Evolutionary conservation across 768 basidiomycete species (phyloP).

Genomic region (Paxillus ammoniavirescens): DNA sequence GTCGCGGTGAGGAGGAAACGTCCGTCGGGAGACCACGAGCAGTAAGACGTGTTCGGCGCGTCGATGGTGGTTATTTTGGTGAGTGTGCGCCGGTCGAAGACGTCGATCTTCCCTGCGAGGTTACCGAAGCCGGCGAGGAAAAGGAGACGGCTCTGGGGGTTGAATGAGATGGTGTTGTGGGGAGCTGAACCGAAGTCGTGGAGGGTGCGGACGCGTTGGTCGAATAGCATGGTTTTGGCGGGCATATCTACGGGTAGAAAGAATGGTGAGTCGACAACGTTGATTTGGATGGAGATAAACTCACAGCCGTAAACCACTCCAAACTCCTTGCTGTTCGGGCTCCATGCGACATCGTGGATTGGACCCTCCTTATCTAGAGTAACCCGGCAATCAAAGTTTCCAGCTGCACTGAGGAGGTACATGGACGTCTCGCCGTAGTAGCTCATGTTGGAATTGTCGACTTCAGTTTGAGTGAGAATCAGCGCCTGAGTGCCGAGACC

Average conservation of each 20-base stretch:
- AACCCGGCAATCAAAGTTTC: constrained; percentile 91
- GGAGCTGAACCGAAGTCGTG: constrained; percentile 91
- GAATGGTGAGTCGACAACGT: neutral
- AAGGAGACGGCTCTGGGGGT: constrained; percentile 87
- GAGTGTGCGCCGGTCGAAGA: constrained; percentile 86
- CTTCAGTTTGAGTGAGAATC: constrained; percentile 92
- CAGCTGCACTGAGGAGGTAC: constrained; percentile 88
- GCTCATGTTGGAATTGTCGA: constrained; percentile 94
- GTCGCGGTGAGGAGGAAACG: constrained; percentile 92
- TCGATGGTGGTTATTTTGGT: constrained; percentile 77
- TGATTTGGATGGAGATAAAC: constrained; percentile 31
- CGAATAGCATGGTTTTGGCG: constrained; percentile 88
- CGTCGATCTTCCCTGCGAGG: constrained; percentile 88
- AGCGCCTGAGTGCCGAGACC: constrained; percentile 89
- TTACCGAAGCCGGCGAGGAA: constrained; percentile 96
- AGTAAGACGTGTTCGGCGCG: constrained; percentile 90
- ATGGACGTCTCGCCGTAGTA: constrained; percentile 98
- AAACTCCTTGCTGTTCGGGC: constrained; percentile 95
- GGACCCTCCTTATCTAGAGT: constrained; percentile 93
- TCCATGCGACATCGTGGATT: constrained; percentile 96
- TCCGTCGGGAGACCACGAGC: constrained; percentile 95
- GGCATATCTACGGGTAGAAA: constrained; percentile 72
- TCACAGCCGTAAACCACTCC: constrained; percentile 94
- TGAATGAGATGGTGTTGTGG: constrained; percentile 91
- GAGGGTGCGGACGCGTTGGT: constrained; percentile 81